Evolutionary conservation across 2,329 filamentous ascomycete species (phyloP).

Genomic region (Fusarium chlamydosporum): DNA sequence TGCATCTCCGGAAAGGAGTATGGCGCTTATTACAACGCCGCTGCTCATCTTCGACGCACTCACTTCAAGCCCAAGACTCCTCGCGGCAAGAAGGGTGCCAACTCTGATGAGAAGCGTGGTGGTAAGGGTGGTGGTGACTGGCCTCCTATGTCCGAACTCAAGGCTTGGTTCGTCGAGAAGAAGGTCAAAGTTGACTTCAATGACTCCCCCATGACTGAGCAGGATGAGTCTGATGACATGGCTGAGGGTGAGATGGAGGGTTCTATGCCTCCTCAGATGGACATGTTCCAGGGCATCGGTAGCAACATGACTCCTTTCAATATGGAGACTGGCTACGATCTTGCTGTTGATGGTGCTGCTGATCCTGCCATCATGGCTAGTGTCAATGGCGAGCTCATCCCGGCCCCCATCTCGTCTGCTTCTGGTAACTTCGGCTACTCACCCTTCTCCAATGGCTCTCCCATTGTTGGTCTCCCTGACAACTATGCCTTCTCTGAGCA

Average conservation of each 20-base stretch:
- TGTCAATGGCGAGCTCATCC: conserved; percentile 41
- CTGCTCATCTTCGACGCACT: conserved; percentile 86
- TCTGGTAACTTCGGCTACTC: conserved; percentile 46
- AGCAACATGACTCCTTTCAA: conserved; percentile 44
- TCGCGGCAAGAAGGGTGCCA: conserved; percentile 60
- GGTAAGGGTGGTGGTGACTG: conserved; percentile 58
- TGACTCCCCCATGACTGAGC: conserved; percentile 54
- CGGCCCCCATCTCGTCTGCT: conserved; percentile 48
- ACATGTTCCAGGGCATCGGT: conserved; percentile 48
- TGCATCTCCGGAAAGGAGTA: conserved; percentile 85
- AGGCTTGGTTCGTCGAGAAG: conserved; percentile 72
- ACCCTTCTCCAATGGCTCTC: conserved; percentile 43
- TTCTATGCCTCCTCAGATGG: conserved; percentile 33
- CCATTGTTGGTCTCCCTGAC: conserved; percentile 40
- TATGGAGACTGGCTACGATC: conserved; percentile 44
- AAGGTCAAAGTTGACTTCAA: conserved; percentile 60
- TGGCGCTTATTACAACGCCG: conserved; percentile 93
- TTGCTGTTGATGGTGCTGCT: conserved; percentile 40
- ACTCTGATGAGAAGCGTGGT: conserved; percentile 64
- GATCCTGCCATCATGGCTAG: conserved; percentile 41
- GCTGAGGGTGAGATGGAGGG: conserved; percentile 42
- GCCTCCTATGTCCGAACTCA: conserved; percentile 50
- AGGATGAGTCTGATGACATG: conserved; percentile 52
- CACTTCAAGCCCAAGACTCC: conserved; percentile 81
- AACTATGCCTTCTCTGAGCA: conserved; percentile 51